These are phyloP conservation scores for Scedosporium dehoogii DNA, from an alignment of 2,329 filamentous ascomycete species.

Conservation along the genomic window DNA sequence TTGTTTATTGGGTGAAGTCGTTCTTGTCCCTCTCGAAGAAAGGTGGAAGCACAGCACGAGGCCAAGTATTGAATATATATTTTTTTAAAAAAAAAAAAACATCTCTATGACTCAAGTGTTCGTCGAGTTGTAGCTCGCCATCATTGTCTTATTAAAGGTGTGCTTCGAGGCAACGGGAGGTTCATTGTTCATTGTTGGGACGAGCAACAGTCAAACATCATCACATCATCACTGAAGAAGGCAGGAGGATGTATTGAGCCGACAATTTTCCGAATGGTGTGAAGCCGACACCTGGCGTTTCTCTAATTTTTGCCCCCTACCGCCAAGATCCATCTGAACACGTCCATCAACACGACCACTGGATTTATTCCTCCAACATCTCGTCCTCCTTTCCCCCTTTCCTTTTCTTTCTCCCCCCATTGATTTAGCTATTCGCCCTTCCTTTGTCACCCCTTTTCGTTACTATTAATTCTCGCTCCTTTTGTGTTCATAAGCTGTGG, in stretches of 20 bases:
- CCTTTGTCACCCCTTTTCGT: background rate
- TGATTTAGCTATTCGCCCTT: constrained; percentile 1
- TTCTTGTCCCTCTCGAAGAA: no score
- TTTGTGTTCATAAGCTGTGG: constrained; percentile 1
- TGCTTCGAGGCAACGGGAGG: no score
- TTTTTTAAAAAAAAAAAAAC: no score
- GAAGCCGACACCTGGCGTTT: constrained; percentile 4
- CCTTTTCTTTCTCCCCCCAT: background rate
- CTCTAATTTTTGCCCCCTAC: background rate
- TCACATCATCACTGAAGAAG: no score
- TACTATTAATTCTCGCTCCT: constrained; percentile 1
- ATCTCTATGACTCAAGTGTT: no score
- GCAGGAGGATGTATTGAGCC: background rate
- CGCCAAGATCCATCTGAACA: constrained; percentile 7
- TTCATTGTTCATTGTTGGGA: no score
- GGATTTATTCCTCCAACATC: background rate
- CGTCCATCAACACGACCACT: constrained; percentile 1
- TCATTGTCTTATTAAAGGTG: no score
- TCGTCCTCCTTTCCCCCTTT: background rate
- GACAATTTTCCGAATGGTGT: background rate
- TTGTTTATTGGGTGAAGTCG: no score
- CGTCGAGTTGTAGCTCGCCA: no score
- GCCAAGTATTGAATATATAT: no score
- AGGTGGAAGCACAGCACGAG: no score
- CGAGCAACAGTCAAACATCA: no score